Percentiles rank a stretch among this genome's conserved stretches.
Conservation (phyloP, 2,329 filamentous ascomycete species). For the Sporothrix globosa region DNA sequence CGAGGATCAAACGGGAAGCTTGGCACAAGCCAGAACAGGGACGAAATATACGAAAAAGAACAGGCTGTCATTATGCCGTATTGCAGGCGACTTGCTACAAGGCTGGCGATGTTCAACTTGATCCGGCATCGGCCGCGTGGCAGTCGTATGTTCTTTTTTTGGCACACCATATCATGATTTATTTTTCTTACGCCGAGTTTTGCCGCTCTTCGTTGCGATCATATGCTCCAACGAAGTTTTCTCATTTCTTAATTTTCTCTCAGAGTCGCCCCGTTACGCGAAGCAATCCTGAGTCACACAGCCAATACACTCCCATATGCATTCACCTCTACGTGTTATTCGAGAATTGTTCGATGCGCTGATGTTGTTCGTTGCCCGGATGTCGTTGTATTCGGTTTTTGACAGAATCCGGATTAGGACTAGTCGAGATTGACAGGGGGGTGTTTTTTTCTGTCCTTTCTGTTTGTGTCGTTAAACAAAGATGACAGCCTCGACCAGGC, state of each 20-base stretch:
- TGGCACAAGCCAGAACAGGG: background rate
- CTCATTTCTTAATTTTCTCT: background rate
- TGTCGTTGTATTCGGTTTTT: background rate
- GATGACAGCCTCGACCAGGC: constrained; percentile 15
- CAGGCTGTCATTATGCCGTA: background rate
- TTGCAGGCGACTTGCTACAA: no score
- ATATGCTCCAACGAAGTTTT: background rate
- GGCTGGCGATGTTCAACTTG: background rate
- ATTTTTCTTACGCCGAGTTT: background rate
- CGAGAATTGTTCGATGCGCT: background rate
- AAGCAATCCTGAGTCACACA: no score
- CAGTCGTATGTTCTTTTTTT: background rate
- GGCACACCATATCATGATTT: background rate
- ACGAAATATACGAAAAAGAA: constrained; percentile 11
- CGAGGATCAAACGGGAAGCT: constrained; percentile 6
- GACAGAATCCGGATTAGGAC: no score
- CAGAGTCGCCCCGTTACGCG: background rate
- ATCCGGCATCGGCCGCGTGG: background rate
- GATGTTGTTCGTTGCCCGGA: no score
- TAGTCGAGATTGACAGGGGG: no score
- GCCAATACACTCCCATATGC: no score
- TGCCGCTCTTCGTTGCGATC: background rate
- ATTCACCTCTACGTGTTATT: no score
- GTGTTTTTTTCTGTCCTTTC: no score
- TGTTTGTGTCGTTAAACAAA: no score